Evolutionary conservation across 495 filamentous ascomycete species (phyloP).

Genomic region (Choiromyces venosus): DNA sequence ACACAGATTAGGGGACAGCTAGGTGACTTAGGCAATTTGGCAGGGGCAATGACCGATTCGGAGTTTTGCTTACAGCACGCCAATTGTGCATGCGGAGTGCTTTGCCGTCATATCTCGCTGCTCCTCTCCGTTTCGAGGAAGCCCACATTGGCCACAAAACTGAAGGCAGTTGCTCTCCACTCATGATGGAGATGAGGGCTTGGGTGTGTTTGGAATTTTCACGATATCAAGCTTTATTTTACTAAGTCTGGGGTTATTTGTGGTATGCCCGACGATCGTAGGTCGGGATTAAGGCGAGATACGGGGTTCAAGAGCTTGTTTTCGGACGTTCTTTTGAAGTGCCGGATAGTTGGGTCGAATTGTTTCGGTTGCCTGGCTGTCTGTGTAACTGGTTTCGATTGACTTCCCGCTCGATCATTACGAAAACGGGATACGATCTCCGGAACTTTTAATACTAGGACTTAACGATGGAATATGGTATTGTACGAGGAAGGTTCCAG

Average conservation of each 20-base stretch:
- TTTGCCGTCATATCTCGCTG: neutral
- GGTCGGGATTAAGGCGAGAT: neutral
- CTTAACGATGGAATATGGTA: neutral
- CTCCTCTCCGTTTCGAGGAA: neutral
- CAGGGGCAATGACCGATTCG: neutral
- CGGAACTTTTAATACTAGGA: neutral
- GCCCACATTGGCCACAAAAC: neutral
- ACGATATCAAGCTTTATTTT: neutral
- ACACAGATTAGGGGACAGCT: no score
- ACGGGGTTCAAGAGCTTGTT: neutral
- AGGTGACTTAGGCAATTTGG: neutral
- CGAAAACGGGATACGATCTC: neutral
- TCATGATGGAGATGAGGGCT: neutral
- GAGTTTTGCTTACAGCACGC: neutral
- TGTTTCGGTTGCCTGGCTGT: neutral
- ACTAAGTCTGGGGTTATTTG: neutral
- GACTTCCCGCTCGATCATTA: neutral
- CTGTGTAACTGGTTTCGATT: neutral
- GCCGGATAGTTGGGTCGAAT: neutral
- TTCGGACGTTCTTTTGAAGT: neutral
- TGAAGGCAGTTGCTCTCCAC: neutral
- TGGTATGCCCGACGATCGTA: neutral
- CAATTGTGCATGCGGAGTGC: neutral
- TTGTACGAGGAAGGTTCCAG: neutral
- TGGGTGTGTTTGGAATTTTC: neutral